Evolutionary conservation across 306 rosid species (phyloP).

Genomic region (Erythrophleum fordii): DNA sequence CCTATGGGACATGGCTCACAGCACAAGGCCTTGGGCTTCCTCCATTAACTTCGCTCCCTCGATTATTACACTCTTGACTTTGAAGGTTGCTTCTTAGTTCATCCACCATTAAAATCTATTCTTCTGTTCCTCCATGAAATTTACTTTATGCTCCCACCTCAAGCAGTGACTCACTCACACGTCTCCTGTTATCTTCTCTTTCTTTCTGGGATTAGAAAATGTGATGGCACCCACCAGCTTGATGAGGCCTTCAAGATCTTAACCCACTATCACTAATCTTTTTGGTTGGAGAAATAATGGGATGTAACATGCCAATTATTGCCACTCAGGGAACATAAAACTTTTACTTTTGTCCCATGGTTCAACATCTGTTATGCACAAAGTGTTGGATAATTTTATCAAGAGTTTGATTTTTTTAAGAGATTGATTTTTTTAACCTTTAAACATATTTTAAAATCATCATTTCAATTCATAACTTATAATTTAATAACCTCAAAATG

Average conservation of each 20-base stretch:
- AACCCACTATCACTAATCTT: slow-evolving; percentile 22
- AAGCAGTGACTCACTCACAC: neutral
- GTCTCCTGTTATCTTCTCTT: neutral
- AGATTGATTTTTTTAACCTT: neutral
- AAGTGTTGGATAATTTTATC: neutral
- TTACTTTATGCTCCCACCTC: neutral
- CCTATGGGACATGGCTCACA: slow-evolving; percentile 36
- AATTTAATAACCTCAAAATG: too few relatives aligned
- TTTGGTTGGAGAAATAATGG: neutral
- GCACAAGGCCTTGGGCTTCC: slow-evolving; percentile 21
- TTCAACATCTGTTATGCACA: neutral
- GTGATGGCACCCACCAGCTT: slow-evolving; percentile 37
- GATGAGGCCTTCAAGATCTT: slow-evolving; percentile 33
- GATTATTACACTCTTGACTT: slow-evolving; percentile 31
- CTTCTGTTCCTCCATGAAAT: neutral
- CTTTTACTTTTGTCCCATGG: neutral
- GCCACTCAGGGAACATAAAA: neutral
- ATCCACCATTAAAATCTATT: neutral
- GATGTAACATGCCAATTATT: slow-evolving; percentile 21
- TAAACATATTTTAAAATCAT: too few relatives aligned
- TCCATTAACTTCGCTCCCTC: slow-evolving; percentile 4
- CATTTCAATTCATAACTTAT: too few relatives aligned
- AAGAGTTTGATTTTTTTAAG: neutral
- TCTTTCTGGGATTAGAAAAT: neutral
- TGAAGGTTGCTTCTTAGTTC: neutral